Conservation (phyloP, 1,139 yeast species). For the Sugiyamaella pinicola region DNA sequence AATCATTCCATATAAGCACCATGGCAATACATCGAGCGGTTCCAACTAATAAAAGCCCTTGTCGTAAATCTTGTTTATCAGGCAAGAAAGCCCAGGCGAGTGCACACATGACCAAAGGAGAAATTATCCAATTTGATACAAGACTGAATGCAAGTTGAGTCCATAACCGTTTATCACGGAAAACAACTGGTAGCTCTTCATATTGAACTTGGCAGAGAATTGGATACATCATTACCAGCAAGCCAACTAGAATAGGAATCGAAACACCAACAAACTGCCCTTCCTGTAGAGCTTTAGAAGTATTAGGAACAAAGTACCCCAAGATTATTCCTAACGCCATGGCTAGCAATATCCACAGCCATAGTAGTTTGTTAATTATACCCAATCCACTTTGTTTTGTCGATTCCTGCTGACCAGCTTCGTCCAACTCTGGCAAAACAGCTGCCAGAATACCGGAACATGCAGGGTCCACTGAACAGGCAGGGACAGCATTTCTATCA, state of each 20-base stretch:
- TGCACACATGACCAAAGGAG: conserved; percentile 59
- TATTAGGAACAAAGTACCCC: conserved; percentile 38
- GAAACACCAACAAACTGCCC: conserved; percentile 39
- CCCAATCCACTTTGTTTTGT: conserved; percentile 22
- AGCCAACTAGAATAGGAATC: conserved; percentile 55
- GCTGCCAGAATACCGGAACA: background rate
- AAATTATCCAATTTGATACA: conserved; percentile 56
- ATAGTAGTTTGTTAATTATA: conserved; percentile 34
- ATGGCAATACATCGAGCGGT: conserved; percentile 65
- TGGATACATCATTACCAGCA: conserved; percentile 61
- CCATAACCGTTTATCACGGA: conserved; percentile 37
- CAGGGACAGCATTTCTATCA: background rate
- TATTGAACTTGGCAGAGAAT: conserved; percentile 58
- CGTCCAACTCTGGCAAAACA: background rate
- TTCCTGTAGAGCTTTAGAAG: conserved; percentile 30
- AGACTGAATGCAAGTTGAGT: conserved; percentile 48
- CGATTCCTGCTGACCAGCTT: background rate
- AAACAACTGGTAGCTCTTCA: conserved; percentile 45
- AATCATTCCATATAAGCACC: conserved; percentile 64
- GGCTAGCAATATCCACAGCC: conserved; percentile 40
- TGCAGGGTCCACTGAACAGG: background rate
- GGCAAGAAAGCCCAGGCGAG: conserved; percentile 58
- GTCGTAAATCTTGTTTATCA: conserved; percentile 52
- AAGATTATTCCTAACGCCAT: conserved; percentile 40
- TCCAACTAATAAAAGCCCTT: conserved; percentile 62